Evolutionary conservation across 129 eudicot genomes (phyloP).

Genomic region (Scalesia atractyloides): DNA sequence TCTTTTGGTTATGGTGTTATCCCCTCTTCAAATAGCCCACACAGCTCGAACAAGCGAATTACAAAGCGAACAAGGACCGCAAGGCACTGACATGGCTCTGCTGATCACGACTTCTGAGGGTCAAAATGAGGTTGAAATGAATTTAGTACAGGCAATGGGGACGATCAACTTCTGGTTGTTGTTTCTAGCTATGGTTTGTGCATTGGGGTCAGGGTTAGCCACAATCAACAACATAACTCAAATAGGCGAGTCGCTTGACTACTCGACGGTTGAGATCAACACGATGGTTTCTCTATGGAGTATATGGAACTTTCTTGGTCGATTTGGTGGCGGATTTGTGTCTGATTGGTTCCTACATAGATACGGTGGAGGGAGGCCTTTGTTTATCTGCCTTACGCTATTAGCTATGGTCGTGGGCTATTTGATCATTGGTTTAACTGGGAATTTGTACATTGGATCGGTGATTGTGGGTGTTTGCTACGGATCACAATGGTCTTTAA

Average conservation of each 20-base stretch:
- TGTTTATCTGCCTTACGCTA: conserved; percentile 58
- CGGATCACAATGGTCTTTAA: conserved; percentile 90
- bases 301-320: conserved; percentile 94
- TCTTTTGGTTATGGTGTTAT: conserved; percentile 53
- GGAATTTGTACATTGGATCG: conserved; percentile 73
- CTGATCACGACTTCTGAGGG: conserved; percentile 34
- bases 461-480: conserved; percentile 81
- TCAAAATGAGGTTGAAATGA: conserved; percentile 40
- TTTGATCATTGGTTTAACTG: conserved; percentile 68
- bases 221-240: conserved; percentile 85
- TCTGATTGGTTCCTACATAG: conserved; percentile 68
- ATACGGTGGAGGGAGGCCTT: conserved; percentile 68
- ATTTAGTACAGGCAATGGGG: conserved; percentile 55
- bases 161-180: conserved; percentile 77
- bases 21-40: conserved; percentile 57
- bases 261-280: conserved; percentile 48
- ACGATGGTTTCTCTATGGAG: conserved; percentile 88
- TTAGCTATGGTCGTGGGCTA: conserved; percentile 73
- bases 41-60: conserved; percentile 38
- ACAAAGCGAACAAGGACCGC: neutral
- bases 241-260: conserved; percentile 72
- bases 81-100: conserved; percentile 20
- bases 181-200: conserved; percentile 73
- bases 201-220: conserved; percentile 89
- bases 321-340: conserved; percentile 78